Percentiles rank a stretch among this genome's conserved stretches.
These are phyloP conservation scores for Fraxinus quadrangulata DNA, from an alignment of 257 asterid species.

Conservation along the genomic window DNA sequence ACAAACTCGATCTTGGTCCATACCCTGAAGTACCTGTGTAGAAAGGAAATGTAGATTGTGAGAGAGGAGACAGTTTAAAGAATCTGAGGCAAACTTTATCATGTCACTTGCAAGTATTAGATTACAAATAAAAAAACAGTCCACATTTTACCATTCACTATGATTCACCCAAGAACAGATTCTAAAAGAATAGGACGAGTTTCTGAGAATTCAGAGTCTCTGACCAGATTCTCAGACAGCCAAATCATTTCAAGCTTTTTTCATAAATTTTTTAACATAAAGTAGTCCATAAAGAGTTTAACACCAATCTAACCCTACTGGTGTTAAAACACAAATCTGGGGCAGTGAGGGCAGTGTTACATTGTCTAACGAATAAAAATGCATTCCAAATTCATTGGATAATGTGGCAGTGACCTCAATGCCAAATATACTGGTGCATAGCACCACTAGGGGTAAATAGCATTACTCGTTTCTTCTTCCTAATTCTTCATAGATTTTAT, in stretches of 20 bases:
- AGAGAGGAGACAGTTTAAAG: not conserved
- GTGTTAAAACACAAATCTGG: too few species aligned
- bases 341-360: too few species aligned
- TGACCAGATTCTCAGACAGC: not conserved
- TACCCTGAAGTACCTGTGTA: slow-evolving; percentile 73
- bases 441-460: too few species aligned
- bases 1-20: slow-evolving; percentile 69
- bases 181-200: not conserved
- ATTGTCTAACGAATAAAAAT: too few species aligned
- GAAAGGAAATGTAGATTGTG: slow-evolving; percentile 23
- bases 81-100: not conserved
- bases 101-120: not conserved
- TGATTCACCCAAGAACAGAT: not conserved
- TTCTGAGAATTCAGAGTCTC: not conserved
- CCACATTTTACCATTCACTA: not conserved
- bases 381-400: too few species aligned
- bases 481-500: not conserved
- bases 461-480: not conserved
- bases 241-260: not conserved
- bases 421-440: too few species aligned
- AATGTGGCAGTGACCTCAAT: too few species aligned
- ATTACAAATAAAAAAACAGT: not conserved
- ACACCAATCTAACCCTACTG: too few species aligned
- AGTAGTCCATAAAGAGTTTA: not conserved
- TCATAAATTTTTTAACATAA: not conserved